Base-by-base conservation (phyloP, 2,329 filamentous ascomycete species). In the Diaporthe destruens region DNA sequence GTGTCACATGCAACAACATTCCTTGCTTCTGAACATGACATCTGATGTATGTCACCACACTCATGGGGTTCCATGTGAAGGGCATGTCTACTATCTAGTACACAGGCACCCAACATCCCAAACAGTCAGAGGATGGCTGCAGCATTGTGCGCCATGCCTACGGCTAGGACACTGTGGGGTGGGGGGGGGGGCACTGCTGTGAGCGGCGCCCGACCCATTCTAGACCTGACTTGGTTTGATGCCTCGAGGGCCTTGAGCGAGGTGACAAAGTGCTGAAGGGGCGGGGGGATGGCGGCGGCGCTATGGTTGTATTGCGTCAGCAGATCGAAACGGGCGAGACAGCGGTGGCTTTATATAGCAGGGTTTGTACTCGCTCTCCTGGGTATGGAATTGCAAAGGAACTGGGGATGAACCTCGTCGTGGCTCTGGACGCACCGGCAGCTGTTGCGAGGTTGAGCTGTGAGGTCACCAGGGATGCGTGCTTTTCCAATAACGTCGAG, bases 101-200 rank as follows among this genome's bases (percentile, higher is more conserved):
- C n/a, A 14, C 1, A 42, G 56, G n/a, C 29, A 36, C 56, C 56
- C 39, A 61, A 20, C 44, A 59, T 6, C 23, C n/a, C 39, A 14
- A 8, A 39, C 56, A n/a, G 56, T 61, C 56, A 61, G 5, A 3
- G 56, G 56, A 88, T 84, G 14, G 82, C 85, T 0, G 87, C 87
- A 3, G 78, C 78, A 16, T 84, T 82, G 72, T 81, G 80, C 4
- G 77, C 71, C 12, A 88, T 81, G 75, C 88, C 85, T 25, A 88
- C 73, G 4, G 84, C 81, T 18, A 86, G 81, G 0, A 82, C 78
- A 63, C 81, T 79, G 2, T 81, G 82, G 2, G 78, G 71, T 68
- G 87, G 75, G 75, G 86, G 77, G 2, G 81, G n/a, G n/a, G n/a
- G n/a, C n/a, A n/a, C n/a, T n/a, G n/a, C n/a, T n/a, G n/a, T 85